Evolutionary conservation across 768 basidiomycete genomes (phyloP).

Genomic region (Lentinula boryana): DNA sequence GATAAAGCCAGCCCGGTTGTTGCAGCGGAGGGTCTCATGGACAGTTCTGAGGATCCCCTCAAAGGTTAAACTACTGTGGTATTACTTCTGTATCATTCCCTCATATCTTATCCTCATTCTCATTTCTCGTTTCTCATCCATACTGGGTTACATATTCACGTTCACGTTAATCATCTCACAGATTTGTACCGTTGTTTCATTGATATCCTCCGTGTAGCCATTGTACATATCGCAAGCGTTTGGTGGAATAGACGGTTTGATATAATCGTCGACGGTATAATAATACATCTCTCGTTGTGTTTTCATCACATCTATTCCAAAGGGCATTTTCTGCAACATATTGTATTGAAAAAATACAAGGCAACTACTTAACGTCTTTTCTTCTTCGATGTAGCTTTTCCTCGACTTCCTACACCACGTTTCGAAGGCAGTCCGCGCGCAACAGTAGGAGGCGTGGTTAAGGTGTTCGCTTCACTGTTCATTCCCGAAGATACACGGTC

Average conservation of each 20-base stretch:
- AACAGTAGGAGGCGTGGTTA: conserved; percentile 2
- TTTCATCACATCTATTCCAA: not conserved
- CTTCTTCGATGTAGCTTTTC: not conserved
- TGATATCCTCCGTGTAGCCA: conserved; percentile 22
- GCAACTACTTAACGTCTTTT: not conserved
- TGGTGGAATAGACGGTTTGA: conserved; percentile 17
- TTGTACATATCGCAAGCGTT: conserved; percentile 16
- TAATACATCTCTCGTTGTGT: not conserved
- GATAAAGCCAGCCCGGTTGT: conserved; percentile 48
- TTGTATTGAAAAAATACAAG: not conserved
- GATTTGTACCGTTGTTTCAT: conserved; percentile 16
- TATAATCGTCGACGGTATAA: conserved; percentile 13
- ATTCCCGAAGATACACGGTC: conserved; percentile 2
- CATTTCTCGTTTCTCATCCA: conserved; percentile 11
- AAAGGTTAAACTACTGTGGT: conserved; percentile 16
- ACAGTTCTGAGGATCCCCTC: conserved; percentile 56
- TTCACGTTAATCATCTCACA: conserved; percentile 17
- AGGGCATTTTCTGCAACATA: not conserved
- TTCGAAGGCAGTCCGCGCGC: not conserved
- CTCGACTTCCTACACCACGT: not conserved
- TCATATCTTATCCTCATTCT: conserved; percentile 11
- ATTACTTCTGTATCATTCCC: conserved; percentile 10
- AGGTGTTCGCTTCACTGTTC: conserved; percentile 6
- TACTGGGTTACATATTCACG: conserved; percentile 13
- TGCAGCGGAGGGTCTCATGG: conserved; percentile 60